Conservation (phyloP, 2,329 filamentous ascomycete genomes). For the Pezicula carpinea region DNA sequence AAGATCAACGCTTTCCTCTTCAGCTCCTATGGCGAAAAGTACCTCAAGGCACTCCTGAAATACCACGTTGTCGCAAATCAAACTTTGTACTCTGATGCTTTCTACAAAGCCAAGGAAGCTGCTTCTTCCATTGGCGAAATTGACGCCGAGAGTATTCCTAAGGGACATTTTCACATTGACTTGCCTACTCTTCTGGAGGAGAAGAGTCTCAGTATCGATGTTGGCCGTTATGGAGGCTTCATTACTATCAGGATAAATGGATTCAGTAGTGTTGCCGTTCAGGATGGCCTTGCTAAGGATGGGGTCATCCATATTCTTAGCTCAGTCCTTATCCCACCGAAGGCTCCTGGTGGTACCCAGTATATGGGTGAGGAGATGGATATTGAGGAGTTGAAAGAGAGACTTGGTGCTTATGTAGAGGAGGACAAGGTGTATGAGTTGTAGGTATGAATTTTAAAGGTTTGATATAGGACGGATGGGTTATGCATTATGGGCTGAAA, state of each 20-base stretch:
- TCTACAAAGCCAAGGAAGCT: constrained; percentile 49
- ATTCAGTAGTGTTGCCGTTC: constrained; percentile 57
- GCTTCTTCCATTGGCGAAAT: constrained; percentile 20
- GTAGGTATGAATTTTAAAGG: no score
- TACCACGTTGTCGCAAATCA: constrained; percentile 73
- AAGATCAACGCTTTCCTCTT: constrained; percentile 81
- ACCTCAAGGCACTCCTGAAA: constrained; percentile 70
- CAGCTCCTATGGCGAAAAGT: constrained; percentile 67
- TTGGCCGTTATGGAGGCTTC: constrained; percentile 63
- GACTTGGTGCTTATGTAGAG: constrained; percentile 15
- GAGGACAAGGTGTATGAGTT: constrained; percentile 13
- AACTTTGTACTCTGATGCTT: constrained; percentile 80
- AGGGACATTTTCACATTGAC: constrained; percentile 54
- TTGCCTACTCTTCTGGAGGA: constrained; percentile 68
- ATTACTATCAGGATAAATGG: constrained; percentile 73
- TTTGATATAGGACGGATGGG: not conserved
- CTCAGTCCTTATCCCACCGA: constrained; percentile 71
- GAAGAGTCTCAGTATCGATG: constrained; percentile 65
- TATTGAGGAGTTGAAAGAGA: constrained; percentile 54
- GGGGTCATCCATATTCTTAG: constrained; percentile 78
- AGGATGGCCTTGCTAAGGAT: constrained; percentile 70
- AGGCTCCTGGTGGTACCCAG: constrained; percentile 30
- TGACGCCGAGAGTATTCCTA: constrained; percentile 24
- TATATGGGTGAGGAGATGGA: constrained; percentile 45
- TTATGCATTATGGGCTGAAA: no score